Base-by-base conservation (phyloP, 345 rosid genomes). In the Hibiscus syriacus region DNA sequence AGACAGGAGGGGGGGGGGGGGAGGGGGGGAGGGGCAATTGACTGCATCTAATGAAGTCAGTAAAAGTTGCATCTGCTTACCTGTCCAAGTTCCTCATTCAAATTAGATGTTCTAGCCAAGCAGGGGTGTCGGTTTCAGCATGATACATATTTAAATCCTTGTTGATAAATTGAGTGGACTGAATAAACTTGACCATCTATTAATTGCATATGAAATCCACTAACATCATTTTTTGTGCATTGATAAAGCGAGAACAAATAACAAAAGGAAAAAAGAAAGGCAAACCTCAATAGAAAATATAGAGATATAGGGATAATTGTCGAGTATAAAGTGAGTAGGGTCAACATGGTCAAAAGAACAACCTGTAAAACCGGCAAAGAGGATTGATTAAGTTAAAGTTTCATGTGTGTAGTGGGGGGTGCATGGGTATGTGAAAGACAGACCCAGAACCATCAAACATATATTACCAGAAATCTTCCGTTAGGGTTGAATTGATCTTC, bases 11-110 rank as follows among this genome's bases (percentile, higher is more conserved):
- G 36, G 36, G 36, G 7, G 7, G 7, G 3, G 32, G 3, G 3
- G 5, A 30, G n/a, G n/a, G n/a, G n/a, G n/a, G n/a, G n/a, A n/a
- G n/a, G n/a, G n/a, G n/a, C n/a, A n/a, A n/a, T n/a, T n/a, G n/a
- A n/a, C n/a, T 53, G 34, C 20, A 17, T 43, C n/a, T 54, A 11
- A 71, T n/a, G 30, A 7, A 29, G 49, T 16, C 11, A 12, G 63
- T 23, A 41, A 9, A 70, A 43, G 54, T 23, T 66, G 69, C 23
- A 69, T 19, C 22, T 66, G 3, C 16, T 82, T 80, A 95, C 99
- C 96, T 95, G 99, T 72, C 99, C 99, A 73, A 95, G 96, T 85
- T 95, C 98, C 83, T 95, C 99, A 26, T 95, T 95, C 80, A 95
- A 79, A 83, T 95, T 95, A 64, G 99, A 95, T 72, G 99, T 95